These are phyloP conservation scores for Coprinopsis sp. DNA, from an alignment of 768 basidiomycete species.

Conservation along the genomic window DNA sequence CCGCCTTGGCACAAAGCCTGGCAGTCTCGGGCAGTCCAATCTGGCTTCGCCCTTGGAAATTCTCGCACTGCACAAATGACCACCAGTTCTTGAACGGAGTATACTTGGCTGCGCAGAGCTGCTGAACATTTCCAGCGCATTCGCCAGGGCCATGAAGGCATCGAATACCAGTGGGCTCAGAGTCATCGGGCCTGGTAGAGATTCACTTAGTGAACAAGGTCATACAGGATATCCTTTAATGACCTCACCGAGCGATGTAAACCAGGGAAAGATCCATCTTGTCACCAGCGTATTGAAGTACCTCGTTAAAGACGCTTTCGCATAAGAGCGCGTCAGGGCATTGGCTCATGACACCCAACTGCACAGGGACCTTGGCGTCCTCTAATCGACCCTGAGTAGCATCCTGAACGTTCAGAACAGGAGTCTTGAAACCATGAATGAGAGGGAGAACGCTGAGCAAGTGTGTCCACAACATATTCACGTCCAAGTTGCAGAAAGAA, in stretches of 20 bases:
- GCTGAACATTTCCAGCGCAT: constrained; percentile 85
- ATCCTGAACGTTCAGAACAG: background rate
- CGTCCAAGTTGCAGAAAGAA: too few species aligned
- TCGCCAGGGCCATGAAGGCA: constrained; percentile 81
- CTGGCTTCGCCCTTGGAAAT: constrained; percentile 53
- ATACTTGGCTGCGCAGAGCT: constrained; percentile 74
- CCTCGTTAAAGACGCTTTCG: constrained; percentile 71
- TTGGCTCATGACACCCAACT: constrained; percentile 50
- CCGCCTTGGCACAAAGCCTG: constrained; percentile 56
- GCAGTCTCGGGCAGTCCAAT: constrained; percentile 68
- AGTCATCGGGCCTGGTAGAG: constrained; percentile 49
- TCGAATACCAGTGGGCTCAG: constrained; percentile 64
- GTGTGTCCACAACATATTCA: too few species aligned
- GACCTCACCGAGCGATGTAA: constrained; percentile 68
- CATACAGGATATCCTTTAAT: background rate
- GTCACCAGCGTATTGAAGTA: constrained; percentile 53
- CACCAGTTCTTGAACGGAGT: constrained; percentile 61
- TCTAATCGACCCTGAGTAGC: background rate
- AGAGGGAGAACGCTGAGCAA: too few species aligned
- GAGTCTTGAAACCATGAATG: too few species aligned
- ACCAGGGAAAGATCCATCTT: constrained; percentile 67
- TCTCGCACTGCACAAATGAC: constrained; percentile 80
- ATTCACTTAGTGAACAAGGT: background rate
- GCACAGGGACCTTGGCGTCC: constrained; percentile 41
- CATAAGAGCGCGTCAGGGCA: constrained; percentile 83